These are phyloP conservation scores for Nemania sp. DNA, from an alignment of 2,329 filamentous ascomycete genomes.

Conservation along the genomic window DNA sequence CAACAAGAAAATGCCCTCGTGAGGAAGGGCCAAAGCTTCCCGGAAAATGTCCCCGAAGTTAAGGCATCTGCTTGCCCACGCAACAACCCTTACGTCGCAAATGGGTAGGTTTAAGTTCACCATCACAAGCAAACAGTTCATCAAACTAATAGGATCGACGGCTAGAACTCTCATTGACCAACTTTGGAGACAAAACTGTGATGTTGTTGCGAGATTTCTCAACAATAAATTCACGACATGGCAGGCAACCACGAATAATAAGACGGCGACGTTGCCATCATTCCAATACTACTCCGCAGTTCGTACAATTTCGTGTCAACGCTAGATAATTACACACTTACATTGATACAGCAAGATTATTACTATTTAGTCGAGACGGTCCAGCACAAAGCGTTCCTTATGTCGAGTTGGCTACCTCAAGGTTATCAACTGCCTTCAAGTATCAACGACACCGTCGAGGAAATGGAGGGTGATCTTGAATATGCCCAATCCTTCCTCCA, in stretches of 20 bases:
- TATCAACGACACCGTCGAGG: neutral
- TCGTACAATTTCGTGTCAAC: neutral
- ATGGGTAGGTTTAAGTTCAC: neutral
- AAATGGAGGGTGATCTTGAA: neutral
- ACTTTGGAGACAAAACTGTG: neutral
- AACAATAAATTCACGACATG: neutral
- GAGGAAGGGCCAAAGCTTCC: neutral
- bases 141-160: neutral
- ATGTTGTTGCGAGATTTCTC: neutral
- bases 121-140: neutral
- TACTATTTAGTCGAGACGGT: neutral
- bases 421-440: neutral
- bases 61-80: neutral
- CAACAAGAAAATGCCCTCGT: too few species aligned
- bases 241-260: neutral
- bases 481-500: neutral
- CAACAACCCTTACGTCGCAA: neutral
- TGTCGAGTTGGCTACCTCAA: neutral
- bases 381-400: neutral
- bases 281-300: neutral
- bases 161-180: neutral
- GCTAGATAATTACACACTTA: neutral
- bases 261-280: neutral
- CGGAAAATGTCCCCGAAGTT: neutral
- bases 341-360: neutral